These are phyloP conservation scores for Colletotrichum gloeosporioides DNA, from an alignment of 2,329 filamentous ascomycete genomes.

Conservation along the genomic window DNA sequence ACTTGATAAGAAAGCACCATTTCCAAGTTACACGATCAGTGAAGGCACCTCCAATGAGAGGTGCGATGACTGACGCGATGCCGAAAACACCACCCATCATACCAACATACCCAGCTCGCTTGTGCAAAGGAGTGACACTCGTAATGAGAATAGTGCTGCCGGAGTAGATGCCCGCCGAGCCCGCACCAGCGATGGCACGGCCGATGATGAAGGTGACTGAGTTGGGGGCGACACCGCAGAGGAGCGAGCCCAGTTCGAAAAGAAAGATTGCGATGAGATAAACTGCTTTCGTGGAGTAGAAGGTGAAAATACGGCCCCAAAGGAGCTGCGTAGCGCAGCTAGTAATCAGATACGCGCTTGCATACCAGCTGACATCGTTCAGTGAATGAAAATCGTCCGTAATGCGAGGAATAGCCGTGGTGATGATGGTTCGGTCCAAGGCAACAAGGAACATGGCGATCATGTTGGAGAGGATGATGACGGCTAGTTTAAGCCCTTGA, in stretches of 20 bases:
- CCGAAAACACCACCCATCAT: constrained; percentile 47
- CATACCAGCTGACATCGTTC: constrained; percentile 56
- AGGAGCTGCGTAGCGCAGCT: constrained; percentile 42
- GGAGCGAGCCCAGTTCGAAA: constrained; percentile 46
- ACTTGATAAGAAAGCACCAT: constrained; percentile 47
- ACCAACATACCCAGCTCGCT: constrained; percentile 38
- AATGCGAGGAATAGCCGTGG: constrained; percentile 47
- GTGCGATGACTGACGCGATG: constrained; percentile 41
- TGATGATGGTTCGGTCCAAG: constrained; percentile 37
- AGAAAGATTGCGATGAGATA: constrained; percentile 48
- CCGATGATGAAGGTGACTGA: constrained; percentile 57
- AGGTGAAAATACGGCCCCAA: constrained; percentile 48
- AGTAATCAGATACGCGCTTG: constrained; percentile 45
- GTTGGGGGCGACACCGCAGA: constrained; percentile 48
- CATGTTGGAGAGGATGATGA: constrained; percentile 20
- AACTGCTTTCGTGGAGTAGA: constrained; percentile 47
- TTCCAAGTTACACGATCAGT: constrained; percentile 39
- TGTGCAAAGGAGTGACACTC: constrained; percentile 34
- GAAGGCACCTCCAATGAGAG: constrained; percentile 37
- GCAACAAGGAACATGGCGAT: constrained; percentile 27
- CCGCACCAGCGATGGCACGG: constrained; percentile 56
- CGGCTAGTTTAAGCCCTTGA: background rate
- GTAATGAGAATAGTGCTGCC: constrained; percentile 59
- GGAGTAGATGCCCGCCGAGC: constrained; percentile 54
- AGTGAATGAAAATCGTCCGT: constrained; percentile 46